Percentiles rank a stretch among this genome's conserved stretches.
phyloP scores from a whole-genome alignment of 495 filamentous ascomycete genomes.

The Penicillium dipodomyicola region DNA sequence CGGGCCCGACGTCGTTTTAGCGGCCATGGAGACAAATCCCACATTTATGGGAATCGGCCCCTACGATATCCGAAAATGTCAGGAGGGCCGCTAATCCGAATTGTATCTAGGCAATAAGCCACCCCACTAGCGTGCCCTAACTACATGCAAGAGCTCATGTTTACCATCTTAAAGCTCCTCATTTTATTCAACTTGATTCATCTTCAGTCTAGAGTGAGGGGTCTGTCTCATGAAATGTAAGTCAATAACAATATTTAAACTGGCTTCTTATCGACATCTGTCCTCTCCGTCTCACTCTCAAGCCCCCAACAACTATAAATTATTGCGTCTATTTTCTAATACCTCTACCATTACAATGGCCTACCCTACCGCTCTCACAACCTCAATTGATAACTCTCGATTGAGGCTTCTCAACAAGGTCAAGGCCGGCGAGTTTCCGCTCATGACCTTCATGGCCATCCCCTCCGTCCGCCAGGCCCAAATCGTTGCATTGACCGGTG shows the following conservation, averaged over 20 bases:
- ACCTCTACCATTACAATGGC: slow-evolving; percentile 20
- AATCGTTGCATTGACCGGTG: slow-evolving; percentile 37
- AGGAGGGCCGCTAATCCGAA: neutral
- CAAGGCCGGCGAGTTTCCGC: slow-evolving; percentile 29
- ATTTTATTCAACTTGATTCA: neutral
- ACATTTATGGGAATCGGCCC: neutral
- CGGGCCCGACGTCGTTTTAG: neutral
- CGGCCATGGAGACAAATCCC: neutral
- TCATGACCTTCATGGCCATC: slow-evolving; percentile 42
- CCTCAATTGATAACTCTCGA: slow-evolving; percentile 34
- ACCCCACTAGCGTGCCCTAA: slow-evolving; percentile 5
- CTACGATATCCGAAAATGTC: neutral
- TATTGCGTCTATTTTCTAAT: neutral
- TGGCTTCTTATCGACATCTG: neutral
- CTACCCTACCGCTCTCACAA: slow-evolving; percentile 35
- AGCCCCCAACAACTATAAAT: neutral
- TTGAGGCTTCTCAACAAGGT: slow-evolving; percentile 38
- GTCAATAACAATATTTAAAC: neutral
- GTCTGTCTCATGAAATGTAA: neutral
- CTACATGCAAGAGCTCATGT: slow-evolving; percentile 5
- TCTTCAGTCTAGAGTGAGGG: neutral
- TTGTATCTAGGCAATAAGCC: neutral
- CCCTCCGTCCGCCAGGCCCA: slow-evolving; percentile 38
- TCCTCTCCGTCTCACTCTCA: neutral
- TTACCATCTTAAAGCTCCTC: neutral